Base-by-base conservation (phyloP, 768 basidiomycete genomes). In the Pulveroboletus frians region DNA sequence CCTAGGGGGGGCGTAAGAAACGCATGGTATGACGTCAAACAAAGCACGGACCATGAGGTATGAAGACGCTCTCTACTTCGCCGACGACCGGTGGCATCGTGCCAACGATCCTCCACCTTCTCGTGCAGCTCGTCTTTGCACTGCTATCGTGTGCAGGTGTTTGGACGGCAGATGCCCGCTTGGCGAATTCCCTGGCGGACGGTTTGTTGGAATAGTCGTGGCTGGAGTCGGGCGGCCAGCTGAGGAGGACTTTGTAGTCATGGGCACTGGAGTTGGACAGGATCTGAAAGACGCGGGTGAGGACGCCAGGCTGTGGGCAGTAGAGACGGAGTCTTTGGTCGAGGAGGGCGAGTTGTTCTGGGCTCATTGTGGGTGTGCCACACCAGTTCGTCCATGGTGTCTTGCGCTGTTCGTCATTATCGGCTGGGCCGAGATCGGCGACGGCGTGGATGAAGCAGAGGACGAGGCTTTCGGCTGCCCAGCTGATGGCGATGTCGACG, bases 371-470 rank as follows among this genome's bases (percentile, higher is more conserved):
- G 4, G 83, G 83, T 0, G 90, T 91, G 47, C 86, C 86, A 67
- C 90, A 92, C 89, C 90, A 92, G 63, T 90, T 92, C 2, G 88
- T 77, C 90, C 89, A 92, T 29, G 75, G 69, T 1, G 85, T 83
- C 69, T 85, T 90, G 67, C 77, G 67, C 35, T 69, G 67, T 65
- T 89, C 86, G 66, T 90, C 84, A 59, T 89, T 88, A 73, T 91
- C 87, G 9, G 69, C 70, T 44, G 77, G 74, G 13, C 67, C 75
- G 50, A 88, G 76, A 75, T 92, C 88, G 51, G 80, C 79, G 29
- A 81, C 81, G 36, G 90, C 89, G 60, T 93, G 90, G 42, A 92
- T 80, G 73, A 93, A 93, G 67, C 90, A 92, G 30, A 93, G 75
- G 51, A 92, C 87, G 62, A 93, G 80, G 50, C 83, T 85, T 52